Evolutionary conservation across 2,329 filamentous ascomycete species (phyloP), one percentile per base, ranked within the genome.

Genomic region (Kalmusia sp.): DNA sequence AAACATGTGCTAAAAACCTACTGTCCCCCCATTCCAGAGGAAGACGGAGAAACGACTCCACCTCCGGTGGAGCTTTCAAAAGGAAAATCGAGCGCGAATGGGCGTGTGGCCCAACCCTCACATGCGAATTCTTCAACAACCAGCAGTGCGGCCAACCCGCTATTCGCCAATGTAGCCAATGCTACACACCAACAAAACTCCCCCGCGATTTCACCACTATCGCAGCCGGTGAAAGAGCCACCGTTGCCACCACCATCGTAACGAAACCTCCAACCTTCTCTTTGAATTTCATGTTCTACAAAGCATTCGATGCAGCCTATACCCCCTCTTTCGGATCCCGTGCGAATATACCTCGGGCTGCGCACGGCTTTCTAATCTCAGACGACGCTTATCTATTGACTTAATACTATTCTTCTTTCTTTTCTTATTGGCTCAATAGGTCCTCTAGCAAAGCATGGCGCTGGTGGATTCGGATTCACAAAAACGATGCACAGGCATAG

Each of bases 1-100:
- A 96, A 96, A 72, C 89, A 93, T 65, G 91, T 96, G 0, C 79
- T 96, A 11, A 91, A 89, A 68, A 92, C 82, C 48, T 86, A 92
- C 69, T 93, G 92, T 70, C 85, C 89, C 3, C 92, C 92, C 0
- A 96, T 95, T 25, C 85, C 83, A 0, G 91, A 93, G 68, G 90
- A 92, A 70, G 71, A 74, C 33, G 59, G 55, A 7, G 72, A 74
- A 57, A 62, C 57, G 24, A 65, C 64, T 9, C 60, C 64, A 7
- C 51, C 58, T 3, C 39, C 25, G 7, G 37, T 25, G 6, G 45
- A 54, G 15, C 14, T 35, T 3, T 38, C 49, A 6, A 44, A 17
- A 33, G 1, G n/a, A 8, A 50, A 39, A 19, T n/a, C n/a, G n/a
- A n/a, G n/a, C n/a, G 19, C 39, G 14, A 46, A 35, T 12, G 46